These are phyloP conservation scores for Kwoniella heveanensis DNA, from an alignment of 768 basidiomycete genomes.

Conservation along the genomic window DNA sequence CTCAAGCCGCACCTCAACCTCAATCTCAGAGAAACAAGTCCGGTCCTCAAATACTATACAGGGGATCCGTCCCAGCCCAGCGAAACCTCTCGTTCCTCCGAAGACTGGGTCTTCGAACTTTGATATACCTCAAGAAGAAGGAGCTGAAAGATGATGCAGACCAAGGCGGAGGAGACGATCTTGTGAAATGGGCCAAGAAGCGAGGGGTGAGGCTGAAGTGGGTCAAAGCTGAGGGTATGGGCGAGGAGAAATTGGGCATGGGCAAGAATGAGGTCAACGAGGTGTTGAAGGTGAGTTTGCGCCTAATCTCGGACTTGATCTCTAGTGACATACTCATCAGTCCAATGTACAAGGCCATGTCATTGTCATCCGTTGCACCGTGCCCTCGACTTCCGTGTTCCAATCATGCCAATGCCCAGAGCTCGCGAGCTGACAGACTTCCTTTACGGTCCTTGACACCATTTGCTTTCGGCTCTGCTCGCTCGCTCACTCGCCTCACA, in stretches of 20 bases:
- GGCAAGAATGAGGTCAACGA: conserved; percentile 42
- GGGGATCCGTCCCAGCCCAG: conserved; percentile 38
- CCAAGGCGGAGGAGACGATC: too few relatives aligned
- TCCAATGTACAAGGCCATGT: too few relatives aligned
- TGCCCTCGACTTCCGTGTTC: too few relatives aligned
- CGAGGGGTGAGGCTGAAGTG: conserved; percentile 38
- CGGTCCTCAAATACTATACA: conserved; percentile 31
- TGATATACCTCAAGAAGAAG: conserved; percentile 37
- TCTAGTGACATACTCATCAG: too few relatives aligned
- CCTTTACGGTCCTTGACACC: too few relatives aligned
- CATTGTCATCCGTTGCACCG: too few relatives aligned
- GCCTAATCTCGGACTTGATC: too few relatives aligned
- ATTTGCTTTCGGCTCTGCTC: too few relatives aligned
- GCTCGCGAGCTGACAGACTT: too few relatives aligned
- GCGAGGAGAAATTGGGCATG: conserved; percentile 47
- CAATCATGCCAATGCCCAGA: too few relatives aligned
- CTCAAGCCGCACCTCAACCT: background rate
- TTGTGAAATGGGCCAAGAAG: conserved; percentile 29
- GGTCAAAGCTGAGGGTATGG: conserved; percentile 46
- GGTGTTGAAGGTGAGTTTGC: conserved; percentile 45
- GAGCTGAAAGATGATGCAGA: conserved; percentile 25
- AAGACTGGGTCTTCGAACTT: conserved; percentile 31
- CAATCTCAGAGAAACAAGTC: background rate
- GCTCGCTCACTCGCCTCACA: conserved; percentile 2
- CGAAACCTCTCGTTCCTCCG: conserved; percentile 42